Base-by-base conservation (phyloP, 495 filamentous ascomycete species). In the Penicilliopsis zonata region DNA sequence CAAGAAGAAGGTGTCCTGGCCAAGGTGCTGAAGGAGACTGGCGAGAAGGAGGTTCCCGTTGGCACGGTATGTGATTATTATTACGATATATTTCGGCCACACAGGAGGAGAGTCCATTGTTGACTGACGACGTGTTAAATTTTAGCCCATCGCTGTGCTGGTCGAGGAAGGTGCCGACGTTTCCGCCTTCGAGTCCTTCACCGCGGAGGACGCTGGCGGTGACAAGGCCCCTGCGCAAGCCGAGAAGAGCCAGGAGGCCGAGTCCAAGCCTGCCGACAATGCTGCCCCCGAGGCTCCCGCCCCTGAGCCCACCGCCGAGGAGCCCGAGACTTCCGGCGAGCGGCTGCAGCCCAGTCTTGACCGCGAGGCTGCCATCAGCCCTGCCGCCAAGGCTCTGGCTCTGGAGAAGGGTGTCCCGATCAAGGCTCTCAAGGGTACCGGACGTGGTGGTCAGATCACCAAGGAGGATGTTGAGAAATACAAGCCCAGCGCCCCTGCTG, bases 1-100 rank as follows among this genome's bases (percentile, higher is more conserved):
- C 92, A 99, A 60, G 90, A 99, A 42, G 90, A 99, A 53, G 90
- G 92, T 65, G 69, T 93, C 20, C 64, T 99, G 35, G 92, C 92
- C 37, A 96, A 95, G 73, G 73, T 96, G 38, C 59, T 99, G 56
- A 93, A 86, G 65, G 82, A 94, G 2, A 77, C 77, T 19, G 92
- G 92, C 28, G 86, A 82, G 59, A 96, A 96, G 67, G 92, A 96
- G 53, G 70, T 99, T 41, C 56, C 90, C 22, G 88, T 99, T 47
- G 90, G 90, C 54, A 84, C 84, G 55, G 90, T 98, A 74, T 59
- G 86, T 73, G 30, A 34, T 34, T 19, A 44, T 28, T n/a, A n/a
- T n/a, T n/a, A n/a, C 44, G 36, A 45, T 29, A 38, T 52, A 44
- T 33, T 36, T 47, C 43, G 37, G n/a, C n/a, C n/a, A n/a, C n/a